Percentiles rank a stretch among this genome's conserved stretches.
These are phyloP conservation scores for Leucocoprinus sp. DNA, from an alignment of 768 basidiomycete genomes.

Conservation along the genomic window DNA sequence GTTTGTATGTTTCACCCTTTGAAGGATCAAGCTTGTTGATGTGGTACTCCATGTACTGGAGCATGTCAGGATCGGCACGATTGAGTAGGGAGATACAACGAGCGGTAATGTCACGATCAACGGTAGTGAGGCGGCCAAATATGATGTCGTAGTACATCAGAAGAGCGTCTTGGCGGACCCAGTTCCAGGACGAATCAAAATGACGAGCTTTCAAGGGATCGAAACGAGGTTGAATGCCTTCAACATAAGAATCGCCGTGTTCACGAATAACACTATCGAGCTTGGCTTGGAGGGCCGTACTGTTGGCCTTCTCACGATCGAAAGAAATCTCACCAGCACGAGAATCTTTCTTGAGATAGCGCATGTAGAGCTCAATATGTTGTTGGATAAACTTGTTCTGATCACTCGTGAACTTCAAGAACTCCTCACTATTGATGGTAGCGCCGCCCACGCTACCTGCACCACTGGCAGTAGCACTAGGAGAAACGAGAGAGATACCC, in stretches of 20 bases:
- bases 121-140: conserved; percentile 86
- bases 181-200: conserved; percentile 99
- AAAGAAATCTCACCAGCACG: conserved; percentile 86
- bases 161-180: conserved; percentile 95
- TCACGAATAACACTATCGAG: conserved; percentile 86
- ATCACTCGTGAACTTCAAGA: conserved; percentile 91
- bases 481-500: conserved; percentile 75
- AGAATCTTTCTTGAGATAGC: conserved; percentile 90
- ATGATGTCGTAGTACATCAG: conserved; percentile 99
- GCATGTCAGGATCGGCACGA: conserved; percentile 86
- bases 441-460: conserved; percentile 68
- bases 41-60: conserved; percentile 94
- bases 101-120: conserved; percentile 94
- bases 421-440: conserved; percentile 96
- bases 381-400: conserved; percentile 89
- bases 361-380: conserved; percentile 94
- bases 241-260: conserved; percentile 89
- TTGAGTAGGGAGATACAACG: conserved; percentile 97
- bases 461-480: conserved; percentile 50
- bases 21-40: conserved; percentile 76
- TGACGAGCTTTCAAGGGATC: conserved; percentile 94
- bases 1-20: conserved; percentile 84
- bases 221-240: conserved; percentile 92
- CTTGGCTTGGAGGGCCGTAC: conserved; percentile 65
- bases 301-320: conserved; percentile 77